Conservation (phyloP, 441 rosid species). For the Populus hybrid region DNA sequence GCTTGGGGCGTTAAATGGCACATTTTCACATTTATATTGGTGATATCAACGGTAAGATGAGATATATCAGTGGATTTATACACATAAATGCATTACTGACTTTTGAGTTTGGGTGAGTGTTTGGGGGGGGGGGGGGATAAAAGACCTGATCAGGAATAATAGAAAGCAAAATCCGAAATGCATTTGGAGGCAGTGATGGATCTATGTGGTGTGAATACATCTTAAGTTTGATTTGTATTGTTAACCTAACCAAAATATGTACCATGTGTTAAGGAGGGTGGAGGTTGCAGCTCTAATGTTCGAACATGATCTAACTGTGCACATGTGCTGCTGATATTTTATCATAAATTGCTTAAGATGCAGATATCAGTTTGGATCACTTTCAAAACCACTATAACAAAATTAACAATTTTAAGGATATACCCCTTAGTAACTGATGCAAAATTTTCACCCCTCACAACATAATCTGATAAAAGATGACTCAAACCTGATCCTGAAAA, state of each 20-base stretch:
- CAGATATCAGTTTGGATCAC: too few species aligned
- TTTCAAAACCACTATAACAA: not conserved
- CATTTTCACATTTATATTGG: not conserved
- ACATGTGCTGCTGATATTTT: not conserved
- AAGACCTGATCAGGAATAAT: not conserved
- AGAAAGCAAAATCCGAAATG: not conserved
- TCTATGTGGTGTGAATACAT: not conserved
- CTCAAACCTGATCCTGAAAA: not conserved
- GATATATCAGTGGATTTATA: not conserved
- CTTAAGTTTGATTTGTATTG: not conserved
- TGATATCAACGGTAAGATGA: not conserved
- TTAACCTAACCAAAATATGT: not conserved
- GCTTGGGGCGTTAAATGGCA: not conserved
- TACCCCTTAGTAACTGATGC: not conserved
- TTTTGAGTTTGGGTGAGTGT: not conserved
- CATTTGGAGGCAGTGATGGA: not conserved
- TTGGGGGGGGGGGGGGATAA: not conserved
- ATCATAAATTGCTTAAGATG: not conserved
- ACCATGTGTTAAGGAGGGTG: not conserved
- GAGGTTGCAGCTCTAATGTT: not conserved
- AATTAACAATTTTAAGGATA: not conserved
- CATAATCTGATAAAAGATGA: not conserved
- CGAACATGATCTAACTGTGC: not conserved
- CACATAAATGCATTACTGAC: not conserved
- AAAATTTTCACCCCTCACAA: not conserved